These are phyloP conservation scores for Alliaria petiolata DNA, from an alignment of 345 rosid species.

Conservation along the genomic window DNA sequence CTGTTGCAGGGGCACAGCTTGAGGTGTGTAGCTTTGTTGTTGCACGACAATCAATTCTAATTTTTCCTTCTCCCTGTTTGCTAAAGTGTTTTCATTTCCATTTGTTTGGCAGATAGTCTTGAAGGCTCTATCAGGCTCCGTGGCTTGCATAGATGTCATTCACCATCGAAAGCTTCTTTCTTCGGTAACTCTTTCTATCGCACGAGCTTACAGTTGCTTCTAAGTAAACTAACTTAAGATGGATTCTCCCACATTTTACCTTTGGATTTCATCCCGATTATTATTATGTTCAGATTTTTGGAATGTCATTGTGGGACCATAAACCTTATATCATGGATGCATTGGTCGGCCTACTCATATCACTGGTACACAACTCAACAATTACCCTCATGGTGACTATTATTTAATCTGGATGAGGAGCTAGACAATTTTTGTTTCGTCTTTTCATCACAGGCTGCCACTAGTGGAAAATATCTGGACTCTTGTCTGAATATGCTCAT, in stretches of 20 bases:
- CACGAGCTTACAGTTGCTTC: not conserved
- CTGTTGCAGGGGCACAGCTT: constrained; percentile 66
- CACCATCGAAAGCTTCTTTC: constrained; percentile 62
- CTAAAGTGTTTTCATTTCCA: not conserved
- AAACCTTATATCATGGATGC: constrained; percentile 69
- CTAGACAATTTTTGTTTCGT: not conserved
- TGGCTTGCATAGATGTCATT: constrained; percentile 53
- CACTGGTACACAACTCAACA: constrained; percentile 48
- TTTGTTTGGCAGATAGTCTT: constrained; percentile 50
- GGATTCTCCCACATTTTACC: not conserved
- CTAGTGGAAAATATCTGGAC: constrained; percentile 65
- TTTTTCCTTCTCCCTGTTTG: not conserved
- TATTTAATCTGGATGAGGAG: not conserved
- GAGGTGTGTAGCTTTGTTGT: constrained; percentile 40
- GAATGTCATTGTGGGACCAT: constrained; percentile 74
- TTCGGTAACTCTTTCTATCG: constrained; percentile 44
- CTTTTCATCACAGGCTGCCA: constrained; percentile 53
- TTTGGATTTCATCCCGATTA: not conserved
- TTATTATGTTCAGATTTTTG: constrained; percentile 48
- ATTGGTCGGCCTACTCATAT: constrained; percentile 51
- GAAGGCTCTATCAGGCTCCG: constrained; percentile 64
- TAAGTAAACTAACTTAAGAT: not conserved
- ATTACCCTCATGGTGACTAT: not conserved
- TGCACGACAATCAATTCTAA: not conserved
- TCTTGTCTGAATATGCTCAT: constrained; percentile 64